These are phyloP conservation scores for Botrytis galanthina DNA, from an alignment of 2,329 filamentous ascomycete species.

Conservation along the genomic window DNA sequence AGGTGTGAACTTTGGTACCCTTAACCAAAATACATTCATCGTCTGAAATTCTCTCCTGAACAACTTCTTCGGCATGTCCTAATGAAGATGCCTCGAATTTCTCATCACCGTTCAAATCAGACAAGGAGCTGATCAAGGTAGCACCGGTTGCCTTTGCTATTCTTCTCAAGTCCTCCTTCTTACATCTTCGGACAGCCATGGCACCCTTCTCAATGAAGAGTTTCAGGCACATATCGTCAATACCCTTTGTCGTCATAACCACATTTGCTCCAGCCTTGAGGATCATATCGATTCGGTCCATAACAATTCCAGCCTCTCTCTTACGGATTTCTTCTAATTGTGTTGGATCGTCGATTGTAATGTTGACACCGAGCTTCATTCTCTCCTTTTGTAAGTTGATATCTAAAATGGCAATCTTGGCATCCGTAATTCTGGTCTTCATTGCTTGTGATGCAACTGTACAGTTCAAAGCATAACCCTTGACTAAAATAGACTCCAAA, in stretches of 20 bases:
- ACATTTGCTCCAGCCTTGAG: slow-evolving; percentile 97
- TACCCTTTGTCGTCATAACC: slow-evolving; percentile 94
- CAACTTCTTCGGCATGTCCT: slow-evolving; percentile 89
- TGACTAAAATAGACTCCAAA: slow-evolving; percentile 84
- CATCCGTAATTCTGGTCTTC: slow-evolving; percentile 86
- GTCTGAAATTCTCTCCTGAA: slow-evolving; percentile 98
- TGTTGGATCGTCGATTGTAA: slow-evolving; percentile 94
- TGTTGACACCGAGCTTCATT: slow-evolving; percentile 98
- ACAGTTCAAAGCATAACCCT: slow-evolving; percentile 97
- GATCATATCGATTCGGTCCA: slow-evolving; percentile 95
- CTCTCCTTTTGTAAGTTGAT: slow-evolving; percentile 99
- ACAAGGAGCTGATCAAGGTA: slow-evolving; percentile 87
- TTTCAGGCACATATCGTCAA: slow-evolving; percentile 94
- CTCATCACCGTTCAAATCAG: slow-evolving; percentile 96
- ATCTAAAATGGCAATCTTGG: slow-evolving; percentile 94
- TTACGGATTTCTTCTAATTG: slow-evolving; percentile 97
- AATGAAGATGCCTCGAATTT: slow-evolving; percentile 89
- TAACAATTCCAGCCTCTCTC: slow-evolving; percentile 86
- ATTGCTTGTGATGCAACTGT: slow-evolving; percentile 98
- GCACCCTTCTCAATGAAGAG: slow-evolving; percentile 90
- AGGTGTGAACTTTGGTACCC: slow-evolving; percentile 90
- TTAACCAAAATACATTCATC: slow-evolving; percentile 97
- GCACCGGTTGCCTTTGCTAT: slow-evolving; percentile 96
- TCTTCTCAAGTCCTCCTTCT: slow-evolving; percentile 95
- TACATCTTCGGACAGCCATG: slow-evolving; percentile 94